Conservation (phyloP, 2,329 filamentous ascomycete genomes). For the Alternaria infectoria region DNA sequence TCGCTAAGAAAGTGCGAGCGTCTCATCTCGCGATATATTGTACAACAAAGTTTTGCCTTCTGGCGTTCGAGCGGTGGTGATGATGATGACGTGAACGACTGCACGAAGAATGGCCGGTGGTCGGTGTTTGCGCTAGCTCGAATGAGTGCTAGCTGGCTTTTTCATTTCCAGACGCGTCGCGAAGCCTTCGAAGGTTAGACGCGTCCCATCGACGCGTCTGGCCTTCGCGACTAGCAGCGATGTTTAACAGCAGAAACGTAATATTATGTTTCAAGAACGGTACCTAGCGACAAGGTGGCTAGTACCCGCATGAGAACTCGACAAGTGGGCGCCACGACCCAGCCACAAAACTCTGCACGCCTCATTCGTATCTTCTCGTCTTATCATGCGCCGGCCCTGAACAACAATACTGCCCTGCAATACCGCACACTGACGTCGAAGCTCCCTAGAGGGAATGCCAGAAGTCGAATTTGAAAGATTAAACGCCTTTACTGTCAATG, state of each 20-base stretch:
- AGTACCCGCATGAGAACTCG: background rate
- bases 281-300: background rate
- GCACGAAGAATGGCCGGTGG: background rate
- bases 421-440: background rate
- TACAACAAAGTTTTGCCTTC: background rate
- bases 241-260: background rate
- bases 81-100: background rate
- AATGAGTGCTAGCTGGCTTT: background rate
- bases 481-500: background rate
- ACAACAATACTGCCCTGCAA: background rate
- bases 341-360: constrained; percentile 1
- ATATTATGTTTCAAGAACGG: background rate
- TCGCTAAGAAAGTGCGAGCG: too few relatives aligned
- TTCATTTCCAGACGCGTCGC: background rate
- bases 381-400: background rate
- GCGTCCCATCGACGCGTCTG: background rate
- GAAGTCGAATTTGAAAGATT: background rate
- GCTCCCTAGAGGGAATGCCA: background rate
- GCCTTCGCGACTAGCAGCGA: background rate
- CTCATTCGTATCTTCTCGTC: background rate
- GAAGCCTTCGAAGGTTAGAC: background rate
- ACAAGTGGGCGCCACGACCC: background rate
- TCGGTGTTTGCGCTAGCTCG: background rate
- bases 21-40: background rate
- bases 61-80: background rate